Evolutionary conservation across 106 monocot genomes (phyloP).

Genomic region (Acorus calamus): DNA sequence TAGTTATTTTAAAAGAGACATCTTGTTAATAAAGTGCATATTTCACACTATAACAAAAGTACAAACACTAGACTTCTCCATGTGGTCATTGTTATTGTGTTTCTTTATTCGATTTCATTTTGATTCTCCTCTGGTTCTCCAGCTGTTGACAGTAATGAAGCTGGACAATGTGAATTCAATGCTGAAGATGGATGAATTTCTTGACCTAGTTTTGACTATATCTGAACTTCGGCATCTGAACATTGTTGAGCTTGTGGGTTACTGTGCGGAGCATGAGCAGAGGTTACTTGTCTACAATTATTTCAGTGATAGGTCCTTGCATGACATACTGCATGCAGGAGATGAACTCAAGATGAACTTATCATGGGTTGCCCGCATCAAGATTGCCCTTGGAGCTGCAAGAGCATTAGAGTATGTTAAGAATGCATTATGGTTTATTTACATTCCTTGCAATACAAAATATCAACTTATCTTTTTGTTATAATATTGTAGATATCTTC

Average conservation of each 20-base stretch:
- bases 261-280: slow-evolving; percentile 87
- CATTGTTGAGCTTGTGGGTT: slow-evolving; percentile 83
- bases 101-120: not conserved
- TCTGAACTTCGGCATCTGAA: slow-evolving; percentile 80
- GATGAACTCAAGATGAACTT: slow-evolving; percentile 53
- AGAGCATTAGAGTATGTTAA: slow-evolving; percentile 83
- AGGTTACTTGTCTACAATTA: slow-evolving; percentile 72
- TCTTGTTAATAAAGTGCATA: too few species aligned
- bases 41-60: too few species aligned
- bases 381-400: slow-evolving; percentile 76
- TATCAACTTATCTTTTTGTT: not conserved
- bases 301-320: slow-evolving; percentile 61
- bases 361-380: slow-evolving; percentile 81
- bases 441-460: too few species aligned
- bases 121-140: slow-evolving; percentile 15
- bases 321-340: slow-evolving; percentile 62
- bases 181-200: slow-evolving; percentile 59
- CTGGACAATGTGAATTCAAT: slow-evolving; percentile 54
- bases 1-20: too few species aligned
- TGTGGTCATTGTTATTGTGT: too few species aligned
- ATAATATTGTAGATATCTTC: slow-evolving; percentile 64
- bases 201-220: slow-evolving; percentile 53
- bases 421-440: not conserved
- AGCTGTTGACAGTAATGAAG: slow-evolving; percentile 87
- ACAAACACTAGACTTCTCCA: too few species aligned